phyloP scores from a whole-genome alignment of 768 basidiomycete species.

The Peribolospora kevripleyi region DNA sequence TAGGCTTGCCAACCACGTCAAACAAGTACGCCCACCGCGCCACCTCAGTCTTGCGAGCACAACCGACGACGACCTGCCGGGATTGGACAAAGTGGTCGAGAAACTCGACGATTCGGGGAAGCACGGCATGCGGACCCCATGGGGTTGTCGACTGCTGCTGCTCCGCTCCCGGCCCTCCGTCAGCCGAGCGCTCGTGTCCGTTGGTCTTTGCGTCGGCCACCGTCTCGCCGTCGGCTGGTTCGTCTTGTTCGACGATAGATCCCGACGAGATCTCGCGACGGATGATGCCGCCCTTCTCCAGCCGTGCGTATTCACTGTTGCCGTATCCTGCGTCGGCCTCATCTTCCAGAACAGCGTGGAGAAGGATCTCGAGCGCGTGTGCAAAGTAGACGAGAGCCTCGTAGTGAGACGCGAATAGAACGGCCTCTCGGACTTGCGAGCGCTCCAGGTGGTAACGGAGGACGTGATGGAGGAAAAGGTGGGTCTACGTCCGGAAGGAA shows the following conservation, averaged over 20 bases:
- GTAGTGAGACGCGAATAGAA: conserved; percentile 64
- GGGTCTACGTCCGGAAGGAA: conserved; percentile 33
- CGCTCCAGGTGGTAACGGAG: conserved; percentile 55
- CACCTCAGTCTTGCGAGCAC: conserved; percentile 88
- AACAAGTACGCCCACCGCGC: conserved; percentile 74
- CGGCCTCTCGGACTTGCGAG: conserved; percentile 41
- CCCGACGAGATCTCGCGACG: conserved; percentile 13
- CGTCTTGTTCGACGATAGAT: background rate
- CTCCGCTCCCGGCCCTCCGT: background rate
- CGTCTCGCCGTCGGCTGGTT: conserved; percentile 2
- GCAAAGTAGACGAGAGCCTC: conserved; percentile 73
- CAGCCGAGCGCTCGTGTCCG: conserved; percentile 4
- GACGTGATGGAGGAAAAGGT: conserved; percentile 80
- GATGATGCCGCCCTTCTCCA: conserved; percentile 10
- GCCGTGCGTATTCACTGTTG: conserved; percentile 8
- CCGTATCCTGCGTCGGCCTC: conserved; percentile 26
- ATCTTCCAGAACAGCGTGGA: conserved; percentile 78
- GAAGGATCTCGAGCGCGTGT: conserved; percentile 77
- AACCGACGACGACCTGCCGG: conserved; percentile 80
- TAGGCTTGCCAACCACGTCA: conserved; percentile 68
- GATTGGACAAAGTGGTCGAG: conserved; percentile 80
- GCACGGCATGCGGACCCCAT: conserved; percentile 15
- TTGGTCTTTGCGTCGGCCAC: conserved; percentile 7
- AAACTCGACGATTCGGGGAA: conserved; percentile 59
- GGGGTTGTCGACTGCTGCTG: no score